These are phyloP conservation scores for Paratinospora sagittata DNA, from an alignment of 164 flowering plant species.

Conservation along the genomic window DNA sequence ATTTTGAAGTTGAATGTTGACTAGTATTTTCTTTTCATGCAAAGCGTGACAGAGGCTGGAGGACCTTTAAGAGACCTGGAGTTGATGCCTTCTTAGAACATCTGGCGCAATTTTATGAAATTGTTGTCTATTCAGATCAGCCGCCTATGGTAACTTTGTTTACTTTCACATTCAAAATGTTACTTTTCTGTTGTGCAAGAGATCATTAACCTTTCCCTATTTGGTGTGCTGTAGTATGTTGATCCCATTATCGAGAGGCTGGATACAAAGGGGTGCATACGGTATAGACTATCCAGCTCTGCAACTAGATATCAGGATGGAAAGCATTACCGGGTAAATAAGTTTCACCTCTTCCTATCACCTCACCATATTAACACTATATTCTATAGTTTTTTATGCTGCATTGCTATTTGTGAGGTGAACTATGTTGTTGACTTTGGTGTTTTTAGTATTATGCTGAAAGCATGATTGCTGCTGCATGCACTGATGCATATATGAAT, in stretches of 20 bases:
- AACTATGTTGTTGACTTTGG: not conserved
- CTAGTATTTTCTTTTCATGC: not conserved
- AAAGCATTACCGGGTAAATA: slow-evolving; percentile 73
- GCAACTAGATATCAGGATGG: slow-evolving; percentile 79
- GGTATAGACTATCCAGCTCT: slow-evolving; percentile 59
- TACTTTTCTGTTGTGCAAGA: not conserved
- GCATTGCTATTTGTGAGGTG: not conserved
- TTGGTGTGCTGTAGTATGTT: slow-evolving; percentile 51
- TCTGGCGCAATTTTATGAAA: slow-evolving; percentile 75
- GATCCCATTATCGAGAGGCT: slow-evolving; percentile 76
- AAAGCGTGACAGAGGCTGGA: slow-evolving; percentile 94
- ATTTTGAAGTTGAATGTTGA: not conserved
- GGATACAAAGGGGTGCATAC: slow-evolving; percentile 54
- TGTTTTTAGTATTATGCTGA: not conserved
- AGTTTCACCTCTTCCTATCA: not conserved
- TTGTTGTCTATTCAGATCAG: slow-evolving; percentile 81
- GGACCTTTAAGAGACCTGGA: slow-evolving; percentile 93
- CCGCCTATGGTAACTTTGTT: slow-evolving; percentile 44
- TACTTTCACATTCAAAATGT: not conserved
- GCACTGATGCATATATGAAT: not conserved
- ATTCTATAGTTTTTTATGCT: not conserved
- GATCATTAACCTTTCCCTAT: not conserved
- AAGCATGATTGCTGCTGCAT: not conserved
- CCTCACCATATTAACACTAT: not conserved
- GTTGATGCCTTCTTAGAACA: slow-evolving; percentile 88